Base-by-base conservation (phyloP, 768 basidiomycete species). In the Leccinellum albellum region DNA sequence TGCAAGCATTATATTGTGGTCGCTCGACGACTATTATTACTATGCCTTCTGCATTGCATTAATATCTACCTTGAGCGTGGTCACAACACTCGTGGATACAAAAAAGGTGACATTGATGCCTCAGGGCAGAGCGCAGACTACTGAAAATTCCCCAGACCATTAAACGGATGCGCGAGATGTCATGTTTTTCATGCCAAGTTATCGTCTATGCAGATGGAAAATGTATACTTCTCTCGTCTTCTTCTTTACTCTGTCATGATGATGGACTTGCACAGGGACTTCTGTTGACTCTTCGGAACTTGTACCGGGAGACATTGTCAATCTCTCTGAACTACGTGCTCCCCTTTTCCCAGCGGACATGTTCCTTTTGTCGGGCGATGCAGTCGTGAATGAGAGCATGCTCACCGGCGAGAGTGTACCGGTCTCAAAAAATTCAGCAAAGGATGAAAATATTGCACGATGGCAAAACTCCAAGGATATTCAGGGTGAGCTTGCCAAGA, bases 301-400 rank as follows among this genome's bases (percentile, higher is more conserved):
- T 44, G 91, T 97, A 6, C 89, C 94, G 0, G 97, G 97, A 32
- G 97, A 99, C 68, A 79, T 98, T 57, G 77, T 98, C 60, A 91
- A 97, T 71, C 77, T 98, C n/a, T 86, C 91, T 10, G 83, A 85
- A 31, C 82, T 90, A 1, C 81, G 83, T 24, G 79, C 95, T 8
- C 75, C 82, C 9, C 72, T 86, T 31, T 79, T 99, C 61, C 97
- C 97, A 3, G 90, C 92, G 14, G 97, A 99, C 70, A 79, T 96
- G 60, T 83, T 98, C 61, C 80, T 99, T 8, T 84, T 99, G 28
- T 91, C 93, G 2, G 97, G 97, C 1, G 97, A 99, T 70, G 94
- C 94, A 2, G 96, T 99, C 56, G 89, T 98, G 51, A 98, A 98
- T 70, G 97, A 99, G 75, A 96, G 94, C 60, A 98, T 99, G 97